Percentiles rank a stretch among this genome's conserved stretches.
Evolutionary conservation across 1,284 basidiomycete genomes (phyloP).

Genomic region (Ceratobasidium sp.): DNA sequence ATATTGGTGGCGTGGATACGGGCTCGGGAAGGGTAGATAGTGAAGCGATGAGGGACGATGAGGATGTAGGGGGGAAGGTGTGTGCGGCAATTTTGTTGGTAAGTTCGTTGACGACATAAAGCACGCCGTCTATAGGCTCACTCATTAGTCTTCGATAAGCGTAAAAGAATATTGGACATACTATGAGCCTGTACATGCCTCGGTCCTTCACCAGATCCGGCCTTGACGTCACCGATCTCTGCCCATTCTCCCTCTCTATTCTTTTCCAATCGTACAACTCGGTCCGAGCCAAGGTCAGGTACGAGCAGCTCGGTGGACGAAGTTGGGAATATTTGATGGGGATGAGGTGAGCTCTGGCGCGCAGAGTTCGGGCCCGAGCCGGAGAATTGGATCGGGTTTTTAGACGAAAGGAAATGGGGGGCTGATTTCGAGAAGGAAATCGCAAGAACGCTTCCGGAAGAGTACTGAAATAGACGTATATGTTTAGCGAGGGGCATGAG

Average conservation of each 20-base stretch:
- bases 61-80: constrained; percentile 57
- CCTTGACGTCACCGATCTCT: constrained; percentile 62
- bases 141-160: no score
- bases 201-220: constrained; percentile 70
- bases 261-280: constrained; percentile 68
- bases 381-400: constrained; percentile 58
- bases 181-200: constrained; percentile 74
- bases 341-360: constrained; percentile 76
- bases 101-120: constrained; percentile 78
- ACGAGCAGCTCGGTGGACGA: constrained; percentile 69
- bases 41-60: constrained; percentile 33
- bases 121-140: constrained; percentile 45
- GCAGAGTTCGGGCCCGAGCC: constrained; percentile 70
- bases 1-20: background rate
- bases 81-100: constrained; percentile 69
- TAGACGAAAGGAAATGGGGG: constrained; percentile 57
- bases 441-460: constrained; percentile 66
- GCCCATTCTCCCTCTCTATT: constrained; percentile 61
- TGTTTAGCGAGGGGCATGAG: background rate
- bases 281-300: constrained; percentile 78
- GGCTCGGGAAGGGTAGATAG: constrained; percentile 46
- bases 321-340: constrained; percentile 70
- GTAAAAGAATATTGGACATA: constrained; percentile 56
- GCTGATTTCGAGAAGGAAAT: constrained; percentile 65
- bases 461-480: constrained; percentile 64